Percentiles rank a stretch among this genome's conserved stretches.
Conservation (phyloP, 805 yeast species). For the Yarrowia sp. region DNA sequence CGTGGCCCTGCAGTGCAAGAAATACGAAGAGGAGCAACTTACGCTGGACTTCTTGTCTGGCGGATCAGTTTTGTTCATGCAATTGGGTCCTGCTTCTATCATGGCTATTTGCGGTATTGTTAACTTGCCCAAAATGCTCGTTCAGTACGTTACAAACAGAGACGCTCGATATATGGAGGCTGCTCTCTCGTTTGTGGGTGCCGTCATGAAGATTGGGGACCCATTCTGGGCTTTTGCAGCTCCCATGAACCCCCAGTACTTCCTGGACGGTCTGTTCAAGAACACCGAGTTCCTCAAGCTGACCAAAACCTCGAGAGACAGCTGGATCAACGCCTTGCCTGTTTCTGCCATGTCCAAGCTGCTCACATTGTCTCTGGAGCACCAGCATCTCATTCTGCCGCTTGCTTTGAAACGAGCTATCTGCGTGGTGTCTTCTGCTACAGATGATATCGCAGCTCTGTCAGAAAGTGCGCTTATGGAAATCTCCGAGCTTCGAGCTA, state of each 20-base stretch:
- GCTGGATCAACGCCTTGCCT: constrained; percentile 16
- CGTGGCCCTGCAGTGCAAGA: constrained; percentile 7
- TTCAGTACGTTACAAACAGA: not conserved
- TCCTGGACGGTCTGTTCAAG: constrained; percentile 22
- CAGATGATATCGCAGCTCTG: constrained; percentile 10
- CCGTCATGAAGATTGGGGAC: constrained; percentile 18
- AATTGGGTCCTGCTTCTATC: constrained; percentile 5
- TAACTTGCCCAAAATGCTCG: constrained; percentile 26
- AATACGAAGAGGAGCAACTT: constrained; percentile 14
- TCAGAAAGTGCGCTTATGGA: not conserved
- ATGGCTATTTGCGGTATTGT: constrained; percentile 21
- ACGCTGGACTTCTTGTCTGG: constrained; percentile 31
- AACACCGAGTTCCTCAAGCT: constrained; percentile 20
- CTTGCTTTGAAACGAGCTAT: constrained; percentile 10
- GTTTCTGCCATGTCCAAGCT: constrained; percentile 3
- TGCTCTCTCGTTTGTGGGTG: constrained; percentile 21
- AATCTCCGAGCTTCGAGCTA: constrained; percentile 17
- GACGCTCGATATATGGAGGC: constrained; percentile 1
- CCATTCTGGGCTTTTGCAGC: constrained; percentile 26
- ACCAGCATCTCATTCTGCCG: constrained; percentile 10
- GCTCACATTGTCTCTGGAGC: constrained; percentile 12
- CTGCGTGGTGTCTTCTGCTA: not conserved
- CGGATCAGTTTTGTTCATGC: constrained; percentile 18
- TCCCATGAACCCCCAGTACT: constrained; percentile 32
- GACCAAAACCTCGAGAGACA: constrained; percentile 16